Conservation (phyloP, 2,329 filamentous ascomycete species). For the Trichoderma cornu-damae region DNA sequence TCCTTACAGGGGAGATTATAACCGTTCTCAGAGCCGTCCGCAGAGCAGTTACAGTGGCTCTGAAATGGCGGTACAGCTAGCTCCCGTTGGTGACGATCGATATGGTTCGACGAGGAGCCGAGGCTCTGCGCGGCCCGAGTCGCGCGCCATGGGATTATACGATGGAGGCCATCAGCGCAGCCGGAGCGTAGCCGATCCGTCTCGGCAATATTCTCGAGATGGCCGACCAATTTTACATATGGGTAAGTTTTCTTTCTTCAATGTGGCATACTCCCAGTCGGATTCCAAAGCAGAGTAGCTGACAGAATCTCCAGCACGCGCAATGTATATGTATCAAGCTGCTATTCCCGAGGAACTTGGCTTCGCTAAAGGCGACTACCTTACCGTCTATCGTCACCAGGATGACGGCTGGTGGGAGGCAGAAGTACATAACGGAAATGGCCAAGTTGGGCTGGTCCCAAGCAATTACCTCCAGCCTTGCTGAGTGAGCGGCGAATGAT, state of each 20-base stretch:
- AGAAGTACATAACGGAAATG: slow-evolving; percentile 69
- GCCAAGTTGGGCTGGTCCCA: slow-evolving; percentile 56
- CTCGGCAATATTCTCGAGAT: slow-evolving; percentile 78
- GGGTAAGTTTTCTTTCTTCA: slow-evolving; percentile 57
- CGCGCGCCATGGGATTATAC: slow-evolving; percentile 52
- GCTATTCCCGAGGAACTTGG: slow-evolving; percentile 93
- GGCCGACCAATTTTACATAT: slow-evolving; percentile 87
- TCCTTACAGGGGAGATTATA: slow-evolving; percentile 41
- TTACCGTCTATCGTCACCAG: slow-evolving; percentile 83
- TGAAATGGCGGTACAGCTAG: slow-evolving; percentile 66
- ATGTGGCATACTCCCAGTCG: slow-evolving; percentile 13
- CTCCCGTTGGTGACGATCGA: slow-evolving; percentile 49
- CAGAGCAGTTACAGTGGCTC: slow-evolving; percentile 46
- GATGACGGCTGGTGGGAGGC: slow-evolving; percentile 99
- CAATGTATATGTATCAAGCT: slow-evolving; percentile 89
- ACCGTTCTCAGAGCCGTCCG: slow-evolving; percentile 40
- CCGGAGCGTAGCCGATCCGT: slow-evolving; percentile 78
- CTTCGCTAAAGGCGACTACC: slow-evolving; percentile 85
- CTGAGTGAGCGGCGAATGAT: slow-evolving; percentile 23
- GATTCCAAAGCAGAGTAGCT: slow-evolving; percentile 15
- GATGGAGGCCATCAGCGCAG: slow-evolving; percentile 58
- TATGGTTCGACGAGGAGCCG: slow-evolving; percentile 54
- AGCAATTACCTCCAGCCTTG: slow-evolving; percentile 62
- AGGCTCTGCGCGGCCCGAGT: slow-evolving; percentile 44
- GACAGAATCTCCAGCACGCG: slow-evolving; percentile 59